Conservation (phyloP, 768 basidiomycete species). For the Infundibulicybe gibba region DNA sequence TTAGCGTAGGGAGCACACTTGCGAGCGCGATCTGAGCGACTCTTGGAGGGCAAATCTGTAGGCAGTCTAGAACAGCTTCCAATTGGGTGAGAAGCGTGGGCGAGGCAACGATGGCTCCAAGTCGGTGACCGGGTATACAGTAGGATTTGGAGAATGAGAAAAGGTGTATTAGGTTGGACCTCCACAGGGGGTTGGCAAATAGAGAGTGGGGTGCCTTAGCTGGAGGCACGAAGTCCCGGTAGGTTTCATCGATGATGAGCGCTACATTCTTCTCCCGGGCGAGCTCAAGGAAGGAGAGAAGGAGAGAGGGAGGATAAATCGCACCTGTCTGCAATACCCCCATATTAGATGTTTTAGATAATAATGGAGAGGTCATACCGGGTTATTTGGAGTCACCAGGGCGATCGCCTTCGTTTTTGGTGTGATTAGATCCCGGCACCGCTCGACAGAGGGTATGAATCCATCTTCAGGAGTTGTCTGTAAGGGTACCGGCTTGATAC, state of each 20-base stretch:
- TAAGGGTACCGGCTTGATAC: conserved; percentile 55
- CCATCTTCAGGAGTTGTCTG: conserved; percentile 43
- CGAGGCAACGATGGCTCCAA: conserved; percentile 68
- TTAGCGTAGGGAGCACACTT: conserved; percentile 48
- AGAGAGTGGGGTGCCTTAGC: conserved; percentile 55
- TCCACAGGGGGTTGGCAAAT: conserved; percentile 42
- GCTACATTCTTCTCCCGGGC: conserved; percentile 53
- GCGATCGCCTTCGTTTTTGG: conserved; percentile 63
- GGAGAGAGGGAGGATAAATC: conserved; percentile 52
- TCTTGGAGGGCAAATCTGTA: conserved; percentile 79
- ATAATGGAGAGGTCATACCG: conserved; percentile 31
- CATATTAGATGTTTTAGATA: too few relatives aligned
- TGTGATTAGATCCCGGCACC: conserved; percentile 51
- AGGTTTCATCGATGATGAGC: conserved; percentile 85
- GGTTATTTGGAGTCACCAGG: conserved; percentile 78
- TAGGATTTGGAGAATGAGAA: conserved; percentile 84
- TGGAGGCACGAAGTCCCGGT: conserved; percentile 70
- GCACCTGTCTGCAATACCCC: conserved; percentile 54
- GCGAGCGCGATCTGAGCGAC: conserved; percentile 67
- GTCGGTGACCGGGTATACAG: conserved; percentile 77
- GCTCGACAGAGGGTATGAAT: conserved; percentile 57
- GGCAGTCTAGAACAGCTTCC: conserved; percentile 63
- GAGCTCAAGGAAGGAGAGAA: conserved; percentile 57
- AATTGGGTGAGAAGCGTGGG: conserved; percentile 44
- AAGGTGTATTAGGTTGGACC: conserved; percentile 58